Base-by-base conservation (phyloP, 2,329 filamentous ascomycete genomes). In the Aspergillus thermomutatus region DNA sequence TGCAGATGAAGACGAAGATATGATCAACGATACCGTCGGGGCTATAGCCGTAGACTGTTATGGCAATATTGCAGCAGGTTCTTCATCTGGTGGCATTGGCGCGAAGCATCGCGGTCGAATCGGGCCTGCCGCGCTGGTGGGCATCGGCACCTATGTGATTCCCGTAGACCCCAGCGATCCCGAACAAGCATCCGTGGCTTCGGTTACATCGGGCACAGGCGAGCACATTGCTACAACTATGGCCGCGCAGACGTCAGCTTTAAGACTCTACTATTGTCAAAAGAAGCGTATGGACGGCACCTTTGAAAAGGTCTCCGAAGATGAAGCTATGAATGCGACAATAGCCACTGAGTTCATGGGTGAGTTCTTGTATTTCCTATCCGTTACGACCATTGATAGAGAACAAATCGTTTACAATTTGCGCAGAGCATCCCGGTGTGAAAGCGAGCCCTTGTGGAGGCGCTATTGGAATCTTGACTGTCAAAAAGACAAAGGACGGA, bases 181-280 rank as follows among this genome's bases (percentile, higher is more conserved):
- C 6, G 85, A 90, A 2, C 79, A 81, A 48, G 82, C 86, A 7
- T 85, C 83, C 48, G 91, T 96, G 27, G 93, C 91, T 28, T 87
- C 88, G 26, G 91, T 97, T 23, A 95, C 92, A 41, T 96, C 91
- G 70, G 94, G 94, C 27, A 99, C 94, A 2, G 94, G 94, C 49
- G 94, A 99, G 75, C 94, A 99, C 71, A 99, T 99, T 89, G 90
- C 92, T 37, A 97, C 93, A 0, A 95, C 92, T 0, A 88, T 95
- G 82, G 93, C 94, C 10, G 92, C 94, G 6, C 87, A 88, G 57
- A 87, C 88, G 54, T 96, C 92, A 70, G 92, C 92, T 0, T 89
- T 93, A 62, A 85, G 94, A 48, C 81, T 99, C 26, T 96, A 92
- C 69, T 84, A 88, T 62, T 84, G 71, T 81, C 64, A 88, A 81